Evolutionary conservation across 345 rosid genomes (phyloP), one percentile per base, ranked within the genome.

Genomic region (Garcia nutans): DNA sequence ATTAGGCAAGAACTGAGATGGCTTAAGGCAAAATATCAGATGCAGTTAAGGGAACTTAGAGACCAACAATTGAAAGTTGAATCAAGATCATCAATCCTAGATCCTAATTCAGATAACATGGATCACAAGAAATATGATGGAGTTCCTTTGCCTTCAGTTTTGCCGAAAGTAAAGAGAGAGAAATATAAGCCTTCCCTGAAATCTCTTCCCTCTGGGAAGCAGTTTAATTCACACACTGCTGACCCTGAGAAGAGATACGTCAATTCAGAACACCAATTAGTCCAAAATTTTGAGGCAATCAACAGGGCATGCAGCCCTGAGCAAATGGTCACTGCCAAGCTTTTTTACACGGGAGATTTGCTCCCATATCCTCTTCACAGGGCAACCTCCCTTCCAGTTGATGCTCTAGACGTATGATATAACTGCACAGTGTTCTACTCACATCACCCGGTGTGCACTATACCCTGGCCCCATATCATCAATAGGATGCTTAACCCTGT

Each of bases 381-480:
- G 70, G 88, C 98, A 20, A 87, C 93, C 63, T 93, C 99, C 37
- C 98, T 96, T 68, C 97, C 98, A 0, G 97, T 93, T 4, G 98
- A 93, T 76, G 90, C 97, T 7, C 85, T 90, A 58, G 94, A 92
- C 80, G 83, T 92, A 28, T 94, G 78, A 82, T 47, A 16, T 47
- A 16, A 65, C 42, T 54, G 45, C 76, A 22, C 16, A 65, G n/a
- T 65, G 37, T 68, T 57, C 57, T 10, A 64, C 65, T 50, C 31
- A 41, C 45, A 60, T 74, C 73, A 44, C 52, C 68, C 44, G 28
- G 57, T 57, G 60, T 62, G 65, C 62, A 28, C n/a, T 10, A 54
- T 33, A 19, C 41, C 44, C 33, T 50, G 10, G 5, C 41, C 9
- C 8, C 3, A 20, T 11, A 7, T n/a, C 52, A 41, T 74, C 33